These are phyloP conservation scores for Uromyces viciae-fabae DNA, from an alignment of 1,284 basidiomycete genomes.

Conservation along the genomic window DNA sequence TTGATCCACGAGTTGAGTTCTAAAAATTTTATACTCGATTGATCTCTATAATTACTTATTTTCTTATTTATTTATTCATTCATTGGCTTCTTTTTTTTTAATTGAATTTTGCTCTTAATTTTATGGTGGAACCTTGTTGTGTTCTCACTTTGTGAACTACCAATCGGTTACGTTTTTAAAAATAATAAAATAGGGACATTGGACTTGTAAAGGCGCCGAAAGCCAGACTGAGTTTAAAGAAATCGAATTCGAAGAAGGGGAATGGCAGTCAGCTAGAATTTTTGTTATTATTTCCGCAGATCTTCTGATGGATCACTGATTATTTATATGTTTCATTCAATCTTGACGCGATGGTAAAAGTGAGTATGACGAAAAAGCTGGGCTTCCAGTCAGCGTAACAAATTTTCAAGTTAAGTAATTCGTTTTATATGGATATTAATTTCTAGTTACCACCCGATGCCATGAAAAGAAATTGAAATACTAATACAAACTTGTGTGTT, in stretches of 20 bases:
- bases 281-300: background rate
- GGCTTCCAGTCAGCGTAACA: slow-evolving; percentile 29
- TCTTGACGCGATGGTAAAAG: background rate
- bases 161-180: background rate
- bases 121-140: background rate
- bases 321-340: background rate
- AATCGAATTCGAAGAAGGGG: slow-evolving; percentile 43
- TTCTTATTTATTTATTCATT: background rate
- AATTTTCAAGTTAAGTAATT: slow-evolving; percentile 25
- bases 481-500: too few species aligned
- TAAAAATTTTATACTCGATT: background rate
- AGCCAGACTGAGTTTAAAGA: slow-evolving; percentile 26
- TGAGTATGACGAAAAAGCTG: slow-evolving; percentile 43
- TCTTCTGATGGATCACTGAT: background rate
- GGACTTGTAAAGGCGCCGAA: slow-evolving; percentile 31
- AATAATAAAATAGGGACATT: slow-evolving; percentile 21
- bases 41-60: background rate
- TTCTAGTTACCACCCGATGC: background rate
- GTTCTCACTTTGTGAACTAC: background rate
- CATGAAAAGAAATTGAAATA: too few species aligned
- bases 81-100: background rate
- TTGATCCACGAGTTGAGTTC: slow-evolving; percentile 30
- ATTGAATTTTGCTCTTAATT: background rate
- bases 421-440: background rate
- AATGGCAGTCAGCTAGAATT: slow-evolving; percentile 41